Percentiles rank a stretch among this genome's conserved stretches.
Evolutionary conservation across 176 grass and related monocot genomes (phyloP).

Genomic region (Elymus sibiricus): DNA sequence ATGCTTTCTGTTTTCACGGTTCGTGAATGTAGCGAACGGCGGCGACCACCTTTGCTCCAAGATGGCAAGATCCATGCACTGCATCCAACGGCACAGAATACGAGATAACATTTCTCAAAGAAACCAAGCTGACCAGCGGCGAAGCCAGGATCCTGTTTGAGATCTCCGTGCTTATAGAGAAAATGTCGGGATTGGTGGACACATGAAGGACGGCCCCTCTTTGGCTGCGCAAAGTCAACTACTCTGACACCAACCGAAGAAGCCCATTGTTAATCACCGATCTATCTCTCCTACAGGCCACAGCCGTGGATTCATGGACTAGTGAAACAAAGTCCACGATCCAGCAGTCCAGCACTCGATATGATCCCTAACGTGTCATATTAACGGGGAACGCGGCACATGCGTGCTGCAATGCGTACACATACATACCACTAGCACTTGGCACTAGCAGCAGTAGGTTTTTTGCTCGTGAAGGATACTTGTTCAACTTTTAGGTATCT

Average conservation of each 20-base stretch:
- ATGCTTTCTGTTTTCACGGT: too few relatives aligned
- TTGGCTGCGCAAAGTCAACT: background rate
- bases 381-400: background rate
- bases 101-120: too few relatives aligned
- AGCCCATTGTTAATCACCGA: background rate
- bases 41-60: too few relatives aligned
- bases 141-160: too few relatives aligned
- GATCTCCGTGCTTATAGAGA: too few relatives aligned
- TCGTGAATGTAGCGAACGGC: too few relatives aligned
- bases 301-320: background rate
- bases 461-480: background rate
- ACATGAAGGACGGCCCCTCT: background rate
- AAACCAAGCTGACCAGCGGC: too few relatives aligned
- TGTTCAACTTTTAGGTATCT: background rate
- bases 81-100: too few relatives aligned
- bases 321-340: too few relatives aligned
- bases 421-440: background rate
- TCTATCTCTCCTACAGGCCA: background rate
- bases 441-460: background rate
- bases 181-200: too few relatives aligned
- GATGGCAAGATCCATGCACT: too few relatives aligned
- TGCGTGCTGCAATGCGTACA: background rate
- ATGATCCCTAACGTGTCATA: background rate
- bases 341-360: background rate
- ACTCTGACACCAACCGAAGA: background rate